These are phyloP conservation scores for Ilyonectria mors-panacis DNA, from an alignment of 2,329 filamentous ascomycete species.

Conservation along the genomic window DNA sequence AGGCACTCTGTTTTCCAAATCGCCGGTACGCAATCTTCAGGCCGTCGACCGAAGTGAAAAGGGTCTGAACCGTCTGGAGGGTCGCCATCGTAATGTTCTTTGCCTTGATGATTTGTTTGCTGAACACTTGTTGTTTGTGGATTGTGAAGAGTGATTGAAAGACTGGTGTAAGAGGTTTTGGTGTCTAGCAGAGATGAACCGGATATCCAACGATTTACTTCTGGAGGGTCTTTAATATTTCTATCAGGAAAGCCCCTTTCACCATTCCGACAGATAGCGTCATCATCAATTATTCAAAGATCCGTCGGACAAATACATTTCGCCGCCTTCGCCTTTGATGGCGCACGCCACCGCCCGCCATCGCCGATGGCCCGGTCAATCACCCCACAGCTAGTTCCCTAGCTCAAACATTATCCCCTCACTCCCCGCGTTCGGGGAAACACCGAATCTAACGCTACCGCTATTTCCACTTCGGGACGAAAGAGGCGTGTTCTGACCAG, in stretches of 20 bases:
- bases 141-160: conserved; percentile 1
- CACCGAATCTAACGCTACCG: not conserved
- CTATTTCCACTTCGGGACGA: not conserved
- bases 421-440: not conserved
- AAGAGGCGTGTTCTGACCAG: not conserved
- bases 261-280: not conserved
- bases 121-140: not conserved
- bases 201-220: not conserved
- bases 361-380: not conserved
- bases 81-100: not conserved
- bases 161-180: not conserved
- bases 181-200: not conserved
- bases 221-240: not conserved
- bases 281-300: not conserved
- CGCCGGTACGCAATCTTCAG: conserved; percentile 1
- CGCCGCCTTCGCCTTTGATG: not conserved
- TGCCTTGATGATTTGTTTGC: not conserved
- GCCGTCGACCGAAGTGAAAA: not conserved
- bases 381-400: not conserved
- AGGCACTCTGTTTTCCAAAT: conserved; percentile 1
- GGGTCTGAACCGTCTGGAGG: not conserved
- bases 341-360: not conserved
- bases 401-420: conserved; percentile 2
- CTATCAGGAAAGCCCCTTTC: not conserved
- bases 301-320: not conserved